Evolutionary conservation across 805 yeast genomes (phyloP).

Genomic region (Candida stauntonica): DNA sequence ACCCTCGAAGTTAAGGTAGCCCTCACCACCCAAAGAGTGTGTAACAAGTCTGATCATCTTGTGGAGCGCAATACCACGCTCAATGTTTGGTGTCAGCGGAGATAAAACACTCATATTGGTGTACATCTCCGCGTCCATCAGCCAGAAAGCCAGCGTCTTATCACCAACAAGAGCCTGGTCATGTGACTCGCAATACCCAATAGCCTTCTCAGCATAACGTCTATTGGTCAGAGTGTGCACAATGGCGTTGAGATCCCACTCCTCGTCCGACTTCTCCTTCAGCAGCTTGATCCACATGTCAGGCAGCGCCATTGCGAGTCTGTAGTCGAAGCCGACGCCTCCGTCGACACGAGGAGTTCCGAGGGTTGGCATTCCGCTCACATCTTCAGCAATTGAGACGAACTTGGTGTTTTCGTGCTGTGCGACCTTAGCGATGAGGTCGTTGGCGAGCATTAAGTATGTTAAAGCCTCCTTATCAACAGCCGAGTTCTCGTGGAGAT

Average conservation of each 20-base stretch:
- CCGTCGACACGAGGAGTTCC: slow-evolving; percentile 72
- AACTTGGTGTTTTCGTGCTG: slow-evolving; percentile 41
- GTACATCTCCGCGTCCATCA: slow-evolving; percentile 98
- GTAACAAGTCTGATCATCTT: slow-evolving; percentile 86
- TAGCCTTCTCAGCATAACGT: slow-evolving; percentile 82
- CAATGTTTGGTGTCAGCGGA: slow-evolving; percentile 71
- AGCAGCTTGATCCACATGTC: slow-evolving; percentile 98
- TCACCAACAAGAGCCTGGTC: slow-evolving; percentile 98
- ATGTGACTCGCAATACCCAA: slow-evolving; percentile 91
- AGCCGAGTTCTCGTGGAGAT: slow-evolving; percentile 64
- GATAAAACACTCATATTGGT: slow-evolving; percentile 84
- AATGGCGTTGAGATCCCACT: slow-evolving; percentile 85
- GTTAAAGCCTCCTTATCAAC: slow-evolving; percentile 87
- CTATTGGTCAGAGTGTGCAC: slow-evolving; percentile 82
- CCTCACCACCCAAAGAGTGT: slow-evolving; percentile 93
- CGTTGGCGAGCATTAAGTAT: slow-evolving; percentile 89
- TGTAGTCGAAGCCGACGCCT: slow-evolving; percentile 91
- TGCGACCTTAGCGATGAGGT: slow-evolving; percentile 55
- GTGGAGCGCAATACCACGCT: slow-evolving; percentile 88
- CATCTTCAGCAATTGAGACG: slow-evolving; percentile 92
- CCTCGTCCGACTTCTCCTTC: slow-evolving; percentile 79
- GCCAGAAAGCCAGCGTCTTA: slow-evolving; percentile 94
- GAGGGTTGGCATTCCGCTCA: slow-evolving; percentile 94
- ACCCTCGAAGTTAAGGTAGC: slow-evolving; percentile 93
- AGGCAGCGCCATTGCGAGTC: slow-evolving; percentile 95